Conservation (phyloP, 2,329 filamentous ascomycete species). For the Penicillium sp. region DNA sequence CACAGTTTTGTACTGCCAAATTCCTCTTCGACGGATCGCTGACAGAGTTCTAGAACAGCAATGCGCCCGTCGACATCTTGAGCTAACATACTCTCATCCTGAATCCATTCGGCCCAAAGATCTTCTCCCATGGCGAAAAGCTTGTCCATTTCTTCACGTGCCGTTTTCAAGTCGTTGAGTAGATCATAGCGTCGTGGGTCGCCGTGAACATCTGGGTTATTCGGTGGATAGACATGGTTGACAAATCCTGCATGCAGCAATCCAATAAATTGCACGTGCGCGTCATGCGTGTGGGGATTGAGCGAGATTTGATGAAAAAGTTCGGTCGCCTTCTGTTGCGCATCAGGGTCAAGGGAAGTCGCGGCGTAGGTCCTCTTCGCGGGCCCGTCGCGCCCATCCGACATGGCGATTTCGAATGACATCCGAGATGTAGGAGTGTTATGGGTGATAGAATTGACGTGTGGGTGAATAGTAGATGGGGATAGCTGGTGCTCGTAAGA, state of each 20-base stretch:
- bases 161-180: constrained; percentile 46
- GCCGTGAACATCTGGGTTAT: constrained; percentile 44
- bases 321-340: constrained; percentile 42
- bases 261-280: constrained; percentile 47
- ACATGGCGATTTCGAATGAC: constrained; percentile 47
- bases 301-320: constrained; percentile 45
- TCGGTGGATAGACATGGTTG: constrained; percentile 47
- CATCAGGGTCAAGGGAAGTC: constrained; percentile 42
- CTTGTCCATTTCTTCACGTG: constrained; percentile 59
- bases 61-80: constrained; percentile 56
- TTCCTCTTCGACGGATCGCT: constrained; percentile 60
- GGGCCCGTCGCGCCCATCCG: constrained; percentile 40
- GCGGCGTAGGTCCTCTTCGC: constrained; percentile 42
- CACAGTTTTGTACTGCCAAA: constrained; percentile 60
- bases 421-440: constrained; percentile 43
- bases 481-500: constrained; percentile 45
- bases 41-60: constrained; percentile 58
- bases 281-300: constrained; percentile 48
- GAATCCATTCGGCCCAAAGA: constrained; percentile 62
- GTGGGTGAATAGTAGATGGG: constrained; percentile 42
- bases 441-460: constrained; percentile 37
- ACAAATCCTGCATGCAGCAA: constrained; percentile 48
- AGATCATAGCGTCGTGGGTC: constrained; percentile 48
- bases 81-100: constrained; percentile 60
- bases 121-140: constrained; percentile 63